Conservation (phyloP, 768 basidiomycete genomes). For the Ramaria sp. region DNA sequence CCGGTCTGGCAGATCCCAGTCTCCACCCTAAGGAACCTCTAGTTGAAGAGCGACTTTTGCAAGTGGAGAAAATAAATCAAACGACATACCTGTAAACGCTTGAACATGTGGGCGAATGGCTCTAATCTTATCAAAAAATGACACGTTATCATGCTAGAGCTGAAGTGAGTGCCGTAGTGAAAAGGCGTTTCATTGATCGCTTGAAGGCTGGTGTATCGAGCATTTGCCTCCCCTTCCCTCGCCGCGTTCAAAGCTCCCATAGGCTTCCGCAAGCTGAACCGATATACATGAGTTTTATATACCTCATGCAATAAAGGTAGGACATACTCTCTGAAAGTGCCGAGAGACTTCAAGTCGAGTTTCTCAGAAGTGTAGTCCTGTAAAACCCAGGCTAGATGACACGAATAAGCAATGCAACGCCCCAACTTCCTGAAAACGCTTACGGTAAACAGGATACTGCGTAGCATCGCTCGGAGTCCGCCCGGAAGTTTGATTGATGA, state of each 20-base stretch:
- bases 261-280: constrained; percentile 62
- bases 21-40: constrained; percentile 65
- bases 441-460: constrained; percentile 87
- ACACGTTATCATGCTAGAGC: constrained; percentile 94
- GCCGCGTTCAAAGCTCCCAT: constrained; percentile 83
- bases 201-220: constrained; percentile 61
- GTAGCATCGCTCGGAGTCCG: constrained; percentile 92
- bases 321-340: constrained; percentile 64
- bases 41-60: neutral
- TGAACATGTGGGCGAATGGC: constrained; percentile 93
- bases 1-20: constrained; percentile 89
- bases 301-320: neutral
- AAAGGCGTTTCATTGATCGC: constrained; percentile 83
- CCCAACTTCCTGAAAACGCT: constrained; percentile 15
- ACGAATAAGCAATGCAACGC: neutral
- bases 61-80: neutral
- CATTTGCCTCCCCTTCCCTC: constrained; percentile 63
- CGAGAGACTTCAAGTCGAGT: constrained; percentile 51
- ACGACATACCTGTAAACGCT: constrained; percentile 54
- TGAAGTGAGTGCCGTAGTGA: constrained; percentile 91
- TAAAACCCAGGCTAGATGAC: constrained; percentile 70
- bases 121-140: constrained; percentile 85
- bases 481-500: constrained; percentile 87
- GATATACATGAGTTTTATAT: neutral
- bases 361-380: constrained; percentile 68